These are phyloP conservation scores for Lodderomyces beijingensis DNA, from an alignment of 1,139 yeast genomes.

Conservation along the genomic window DNA sequence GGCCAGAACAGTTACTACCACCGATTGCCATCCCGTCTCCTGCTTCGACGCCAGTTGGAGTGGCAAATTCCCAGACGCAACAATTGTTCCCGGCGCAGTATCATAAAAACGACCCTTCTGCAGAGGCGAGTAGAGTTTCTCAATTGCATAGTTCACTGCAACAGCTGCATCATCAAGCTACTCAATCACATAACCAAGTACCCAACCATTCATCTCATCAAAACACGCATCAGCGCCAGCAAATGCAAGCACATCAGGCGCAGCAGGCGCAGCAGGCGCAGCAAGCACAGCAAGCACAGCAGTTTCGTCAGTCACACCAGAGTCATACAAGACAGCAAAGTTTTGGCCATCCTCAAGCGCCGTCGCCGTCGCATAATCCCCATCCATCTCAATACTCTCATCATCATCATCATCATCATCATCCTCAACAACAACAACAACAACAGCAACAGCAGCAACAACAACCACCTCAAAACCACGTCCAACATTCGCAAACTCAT, in stretches of 20 bases:
- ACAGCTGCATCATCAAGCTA: not conserved
- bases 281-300: constrained; percentile 10
- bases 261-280: constrained; percentile 10
- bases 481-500: constrained; percentile 8
- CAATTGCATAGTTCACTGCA: not conserved
- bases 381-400: constrained; percentile 1
- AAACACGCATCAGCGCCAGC: constrained; percentile 1
- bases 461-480: constrained; percentile 7
- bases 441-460: constrained; percentile 6
- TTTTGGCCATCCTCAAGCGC: constrained; percentile 27
- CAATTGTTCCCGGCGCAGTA: not conserved
- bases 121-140: constrained; percentile 1
- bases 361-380: constrained; percentile 29
- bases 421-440: constrained; percentile 4
- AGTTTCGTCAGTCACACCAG: constrained; percentile 5
- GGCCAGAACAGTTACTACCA: constrained; percentile 17
- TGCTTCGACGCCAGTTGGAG: constrained; percentile 13
- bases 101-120: no score
- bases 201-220: constrained; percentile 1
- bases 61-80: not conserved
- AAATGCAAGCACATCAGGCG: constrained; percentile 2
- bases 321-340: constrained; percentile 9
- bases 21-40: constrained; percentile 23
- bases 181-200: not conserved
- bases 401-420: constrained; percentile 3